Base-by-base conservation (phyloP, 2,329 filamentous ascomycete species). In the Orbilia blumenaviensis region DNA sequence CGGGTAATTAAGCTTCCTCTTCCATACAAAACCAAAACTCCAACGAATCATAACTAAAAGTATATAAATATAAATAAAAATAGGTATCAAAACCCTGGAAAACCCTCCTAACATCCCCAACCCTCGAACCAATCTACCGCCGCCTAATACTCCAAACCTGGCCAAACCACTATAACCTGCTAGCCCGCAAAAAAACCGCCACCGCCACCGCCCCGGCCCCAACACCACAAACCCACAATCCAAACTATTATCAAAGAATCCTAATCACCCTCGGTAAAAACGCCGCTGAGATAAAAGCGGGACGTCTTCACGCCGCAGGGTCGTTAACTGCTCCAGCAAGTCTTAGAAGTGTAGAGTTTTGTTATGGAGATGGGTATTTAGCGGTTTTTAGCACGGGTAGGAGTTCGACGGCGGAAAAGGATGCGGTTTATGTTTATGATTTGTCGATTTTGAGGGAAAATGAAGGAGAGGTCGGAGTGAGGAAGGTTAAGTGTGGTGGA, bases 61-160 rank as follows among this genome's bases (percentile, higher is more conserved):
- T 54, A n/a, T 54, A 8, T 34, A 23, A 34, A 60, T n/a, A n/a
- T n/a, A n/a, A n/a, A n/a, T n/a, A n/a, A n/a, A n/a, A n/a, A n/a
- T n/a, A n/a, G 56, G 56, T 61, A 16, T 61, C 56, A 27, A 61
- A 32, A 61, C 10, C 9, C 9, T 61, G 36, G 56, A 38, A 12
- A 25, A 25, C 42, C 8, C 16, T 61, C 10, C 6, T 61, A 7
- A 3, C 21, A 29, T 61, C 56, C 18, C 14, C 36, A 44, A 44
- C 56, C 9, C 32, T 61, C 25, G 56, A 61, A 27, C 56, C 56
- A 32, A 9, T 41, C 16, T 61, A 61, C 44, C 34, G 32, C 18
- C 56, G 14, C 29, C 27, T 61, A 5, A 25, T 61, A 44, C 36
- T 10, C 9, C 23, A 44, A n/a, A 41, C 42, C n/a, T 61, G 56